Base-by-base conservation (phyloP, 2,329 filamentous ascomycete species). In the Metarhizium rileyi region DNA sequence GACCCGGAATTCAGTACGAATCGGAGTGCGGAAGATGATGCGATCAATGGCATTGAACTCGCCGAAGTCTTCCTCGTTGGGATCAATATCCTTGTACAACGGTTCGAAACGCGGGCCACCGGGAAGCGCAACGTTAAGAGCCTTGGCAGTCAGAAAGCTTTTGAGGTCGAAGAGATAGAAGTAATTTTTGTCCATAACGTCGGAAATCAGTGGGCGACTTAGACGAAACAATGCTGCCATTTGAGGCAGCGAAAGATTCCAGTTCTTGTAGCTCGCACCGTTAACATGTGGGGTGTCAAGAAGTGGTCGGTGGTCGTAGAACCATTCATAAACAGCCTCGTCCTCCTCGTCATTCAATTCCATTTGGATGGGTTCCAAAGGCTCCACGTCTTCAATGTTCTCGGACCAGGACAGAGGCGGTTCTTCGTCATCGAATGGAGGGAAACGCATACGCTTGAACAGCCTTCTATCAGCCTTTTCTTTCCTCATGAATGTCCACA, bases 21-120 rank as follows among this genome's bases (percentile, higher is more conserved):
- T 94, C 1, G 91, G 90, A 44, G 87, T 85, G 56, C 93, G 86
- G 77, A 98, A 98, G 58, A 98, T 98, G 69, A 98, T 98, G 58
- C 94, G 88, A 63, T 98, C 93, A 60, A 98, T 98, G 30, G 93
- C 93, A 63, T 98, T 98, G 76, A 98, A 98, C 68, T 98, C 93
- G 68, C 93, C 93, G 69, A 98, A 98, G 63, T 98, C 93, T 67
- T 98, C 93, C 58, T 97, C 91, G 60, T 98, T 98, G 2, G 93
- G 93, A 66, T 98, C 90, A 53, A 98, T 90, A 60, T 98, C 93
- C 70, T 98, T 98, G 75, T 96, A 98, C 20, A 98, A 68, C 23
- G 93, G 93, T 68, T 98, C 93, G 56, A 98, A 98, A 27, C 93
- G 84, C 53, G 93, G 93, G 9, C 93, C 94, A 64, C 93, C 93